These are phyloP conservation scores for Tolypocladium sp. DNA, from an alignment of 2,329 filamentous ascomycete species.

Conservation along the genomic window DNA sequence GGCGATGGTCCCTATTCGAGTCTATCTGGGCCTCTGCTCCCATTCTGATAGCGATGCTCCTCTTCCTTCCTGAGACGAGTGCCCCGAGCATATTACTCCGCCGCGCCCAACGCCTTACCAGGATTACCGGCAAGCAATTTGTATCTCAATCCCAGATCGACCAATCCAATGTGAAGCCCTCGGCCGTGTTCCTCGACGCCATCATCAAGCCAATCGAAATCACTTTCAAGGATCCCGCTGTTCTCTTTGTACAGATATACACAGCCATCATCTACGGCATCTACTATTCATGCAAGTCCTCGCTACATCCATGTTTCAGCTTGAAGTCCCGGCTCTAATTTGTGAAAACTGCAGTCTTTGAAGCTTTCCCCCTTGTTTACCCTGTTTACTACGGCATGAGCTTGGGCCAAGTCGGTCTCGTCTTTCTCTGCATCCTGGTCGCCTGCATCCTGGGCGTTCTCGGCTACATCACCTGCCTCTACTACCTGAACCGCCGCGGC, in stretches of 20 bases:
- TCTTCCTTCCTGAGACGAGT: constrained; percentile 56
- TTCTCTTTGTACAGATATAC: constrained; percentile 54
- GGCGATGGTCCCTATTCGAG: constrained; percentile 57
- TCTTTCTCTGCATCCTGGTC: constrained; percentile 52
- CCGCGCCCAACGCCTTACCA: constrained; percentile 52
- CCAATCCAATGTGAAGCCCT: constrained; percentile 39
- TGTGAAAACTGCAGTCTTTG: constrained; percentile 33
- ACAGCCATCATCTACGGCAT: constrained; percentile 53
- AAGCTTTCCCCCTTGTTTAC: constrained; percentile 57
- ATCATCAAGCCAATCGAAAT: constrained; percentile 54
- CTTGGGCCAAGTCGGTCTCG: constrained; percentile 46
- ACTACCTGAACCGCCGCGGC: constrained; percentile 42
- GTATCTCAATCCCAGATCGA: constrained; percentile 57
- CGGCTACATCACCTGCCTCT: constrained; percentile 41
- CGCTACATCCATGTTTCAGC: not conserved
- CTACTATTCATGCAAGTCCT: constrained; percentile 41
- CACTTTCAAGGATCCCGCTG: constrained; percentile 50
- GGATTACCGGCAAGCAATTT: constrained; percentile 47
- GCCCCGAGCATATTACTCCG: constrained; percentile 49
- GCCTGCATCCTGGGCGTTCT: constrained; percentile 42
- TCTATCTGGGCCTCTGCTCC: constrained; percentile 55
- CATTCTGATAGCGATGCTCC: constrained; percentile 49
- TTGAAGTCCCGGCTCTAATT: not conserved
- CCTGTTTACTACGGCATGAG: constrained; percentile 50
- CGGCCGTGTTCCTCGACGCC: constrained; percentile 41